phyloP scores from a whole-genome alignment of 192 early-diverging fungal species.

The Geranomyces michiganensis region DNA sequence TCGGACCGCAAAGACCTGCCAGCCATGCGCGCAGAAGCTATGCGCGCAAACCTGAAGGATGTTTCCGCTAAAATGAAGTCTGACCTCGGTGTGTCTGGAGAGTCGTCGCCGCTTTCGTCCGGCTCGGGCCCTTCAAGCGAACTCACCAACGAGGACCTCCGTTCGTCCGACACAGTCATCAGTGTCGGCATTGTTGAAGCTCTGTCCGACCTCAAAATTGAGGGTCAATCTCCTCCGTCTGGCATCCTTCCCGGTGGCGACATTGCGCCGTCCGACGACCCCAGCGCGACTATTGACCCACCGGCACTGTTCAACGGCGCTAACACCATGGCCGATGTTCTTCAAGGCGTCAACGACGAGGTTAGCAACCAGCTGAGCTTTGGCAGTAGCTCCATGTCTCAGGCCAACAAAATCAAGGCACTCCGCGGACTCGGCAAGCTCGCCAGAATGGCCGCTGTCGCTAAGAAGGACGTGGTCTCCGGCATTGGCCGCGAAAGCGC shows the following conservation, averaged over 20 bases:
- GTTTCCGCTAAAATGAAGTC: neutral
- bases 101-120: neutral
- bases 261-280: neutral
- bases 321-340: neutral
- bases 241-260: constrained; percentile 5
- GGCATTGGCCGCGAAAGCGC: neutral
- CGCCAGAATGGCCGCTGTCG: neutral
- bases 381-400: neutral
- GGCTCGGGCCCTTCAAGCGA: neutral
- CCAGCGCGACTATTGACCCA: neutral
- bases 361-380: neutral
- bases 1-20: neutral
- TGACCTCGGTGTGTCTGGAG: neutral
- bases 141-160: constrained; percentile 2
- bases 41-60: constrained; percentile 1
- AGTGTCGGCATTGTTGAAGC: neutral
- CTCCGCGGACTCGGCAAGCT: neutral
- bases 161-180: neutral
- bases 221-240: neutral
- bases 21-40: neutral
- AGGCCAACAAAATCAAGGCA: neutral
- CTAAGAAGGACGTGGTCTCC: neutral
- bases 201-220: neutral
- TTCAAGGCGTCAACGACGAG: neutral
- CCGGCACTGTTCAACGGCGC: neutral